Percentiles rank a stretch among this genome's conserved stretches.
These are phyloP conservation scores for Telfairia occidentalis DNA, from an alignment of 331 rosid species.

Conservation along the genomic window DNA sequence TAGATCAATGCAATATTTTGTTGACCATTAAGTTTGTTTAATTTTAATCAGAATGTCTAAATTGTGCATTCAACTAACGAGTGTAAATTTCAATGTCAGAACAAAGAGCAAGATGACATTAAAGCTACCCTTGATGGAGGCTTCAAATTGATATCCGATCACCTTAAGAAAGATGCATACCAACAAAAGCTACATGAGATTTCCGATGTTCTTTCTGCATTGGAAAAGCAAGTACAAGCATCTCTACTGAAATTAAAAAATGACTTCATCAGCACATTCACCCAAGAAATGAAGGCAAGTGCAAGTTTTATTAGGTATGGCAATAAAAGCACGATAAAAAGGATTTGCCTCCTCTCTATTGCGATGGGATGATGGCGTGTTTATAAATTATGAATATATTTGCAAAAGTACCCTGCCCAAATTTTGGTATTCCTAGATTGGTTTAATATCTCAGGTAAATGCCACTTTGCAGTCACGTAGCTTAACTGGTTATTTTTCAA, in stretches of 20 bases:
- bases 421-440: neutral
- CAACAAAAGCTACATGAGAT: conserved; percentile 57
- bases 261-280: conserved; percentile 35
- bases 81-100: conserved; percentile 32
- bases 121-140: conserved; percentile 52
- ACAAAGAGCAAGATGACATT: conserved; percentile 65
- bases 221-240: conserved; percentile 53
- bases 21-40: conserved; percentile 12
- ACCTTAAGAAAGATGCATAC: conserved; percentile 28
- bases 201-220: conserved; percentile 45
- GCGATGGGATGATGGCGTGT: neutral
- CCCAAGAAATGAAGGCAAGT: conserved; percentile 65
- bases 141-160: conserved; percentile 58
- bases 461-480: conserved; percentile 4
- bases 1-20: conserved; percentile 1
- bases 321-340: conserved; percentile 10
- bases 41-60: neutral
- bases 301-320: conserved; percentile 7
- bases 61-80: neutral
- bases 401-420: neutral
- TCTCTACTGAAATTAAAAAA: conserved; percentile 39
- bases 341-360: conserved; percentile 7
- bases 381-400: neutral
- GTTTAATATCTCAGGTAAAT: neutral
- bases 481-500: neutral